phyloP scores from a whole-genome alignment of 2,329 filamentous ascomycete species.

The Aspergillus eucalypticola region DNA sequence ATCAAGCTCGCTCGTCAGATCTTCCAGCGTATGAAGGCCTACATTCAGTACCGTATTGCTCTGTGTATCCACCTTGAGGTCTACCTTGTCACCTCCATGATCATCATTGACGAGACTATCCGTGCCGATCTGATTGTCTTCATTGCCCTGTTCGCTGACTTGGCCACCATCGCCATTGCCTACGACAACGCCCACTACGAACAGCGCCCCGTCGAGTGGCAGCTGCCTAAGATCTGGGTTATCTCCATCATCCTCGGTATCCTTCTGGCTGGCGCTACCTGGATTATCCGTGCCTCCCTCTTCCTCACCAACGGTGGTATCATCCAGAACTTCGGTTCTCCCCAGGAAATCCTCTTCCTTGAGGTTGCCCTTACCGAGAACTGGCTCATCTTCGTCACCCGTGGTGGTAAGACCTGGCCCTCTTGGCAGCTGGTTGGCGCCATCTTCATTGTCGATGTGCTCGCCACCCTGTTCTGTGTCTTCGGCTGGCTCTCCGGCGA shows the following conservation, averaged over 20 bases:
- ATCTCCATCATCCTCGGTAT: conserved; percentile 62
- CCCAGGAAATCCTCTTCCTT: conserved; percentile 81
- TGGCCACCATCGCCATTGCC: conserved; percentile 75
- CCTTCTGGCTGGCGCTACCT: conserved; percentile 69
- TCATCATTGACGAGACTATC: conserved; percentile 77
- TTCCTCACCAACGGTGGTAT: conserved; percentile 71
- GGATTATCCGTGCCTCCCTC: conserved; percentile 70
- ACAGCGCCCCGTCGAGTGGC: conserved; percentile 74
- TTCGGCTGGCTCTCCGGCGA: conserved; percentile 71
- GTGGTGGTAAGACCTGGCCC: conserved; percentile 73
- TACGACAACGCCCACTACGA: conserved; percentile 80
- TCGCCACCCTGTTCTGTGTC: conserved; percentile 72
- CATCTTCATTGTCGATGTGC: conserved; percentile 69
- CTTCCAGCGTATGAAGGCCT: conserved; percentile 77
- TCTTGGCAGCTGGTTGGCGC: conserved; percentile 72
- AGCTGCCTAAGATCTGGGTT: conserved; percentile 78
- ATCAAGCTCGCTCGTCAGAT: conserved; percentile 75
- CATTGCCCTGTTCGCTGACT: conserved; percentile 75
- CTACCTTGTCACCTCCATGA: conserved; percentile 75
- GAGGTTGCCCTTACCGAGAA: conserved; percentile 91
- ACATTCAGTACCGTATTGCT: conserved; percentile 75
- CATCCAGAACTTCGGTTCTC: conserved; percentile 71
- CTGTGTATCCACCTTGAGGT: conserved; percentile 73
- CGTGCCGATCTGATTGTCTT: conserved; percentile 73
- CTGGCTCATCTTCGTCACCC: conserved; percentile 96